Conservation (phyloP, 2,329 filamentous ascomycete genomes). For the Aspergillus bombycis region DNA sequence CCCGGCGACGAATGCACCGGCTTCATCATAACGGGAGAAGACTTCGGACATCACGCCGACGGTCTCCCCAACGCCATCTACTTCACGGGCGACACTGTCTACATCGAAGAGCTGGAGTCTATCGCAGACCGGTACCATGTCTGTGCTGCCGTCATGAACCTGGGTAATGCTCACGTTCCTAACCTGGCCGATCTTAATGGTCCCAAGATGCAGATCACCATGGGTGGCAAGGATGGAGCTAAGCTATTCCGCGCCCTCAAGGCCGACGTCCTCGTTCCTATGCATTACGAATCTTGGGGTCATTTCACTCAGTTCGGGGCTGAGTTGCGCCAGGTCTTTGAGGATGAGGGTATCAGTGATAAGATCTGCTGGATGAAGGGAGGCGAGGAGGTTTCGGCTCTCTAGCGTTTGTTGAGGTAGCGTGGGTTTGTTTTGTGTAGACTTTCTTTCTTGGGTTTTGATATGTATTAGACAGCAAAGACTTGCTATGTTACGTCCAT, state of each 20-base stretch:
- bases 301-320: neutral
- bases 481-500: too few relatives aligned
- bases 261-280: conserved; percentile 49
- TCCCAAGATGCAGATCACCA: conserved; percentile 43
- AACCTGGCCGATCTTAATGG: conserved; percentile 21
- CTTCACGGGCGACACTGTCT: conserved; percentile 55
- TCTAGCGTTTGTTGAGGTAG: neutral
- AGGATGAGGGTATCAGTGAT: neutral
- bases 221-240: conserved; percentile 49
- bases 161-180: conserved; percentile 37
- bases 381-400: neutral
- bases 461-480: too few relatives aligned
- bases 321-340: neutral
- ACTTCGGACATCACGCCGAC: conserved; percentile 42
- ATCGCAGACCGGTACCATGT: conserved; percentile 44
- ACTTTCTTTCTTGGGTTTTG: too few relatives aligned
- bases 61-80: conserved; percentile 52
- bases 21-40: conserved; percentile 44
- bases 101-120: conserved; percentile 44
- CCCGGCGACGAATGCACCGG: conserved; percentile 51
- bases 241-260: conserved; percentile 43
- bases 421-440: too few relatives aligned
- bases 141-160: conserved; percentile 45
- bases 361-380: neutral
- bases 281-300: conserved; percentile 54